Evolutionary conservation across 176 grass and related monocot species (phyloP).

Genomic region (Ananas comosus): DNA sequence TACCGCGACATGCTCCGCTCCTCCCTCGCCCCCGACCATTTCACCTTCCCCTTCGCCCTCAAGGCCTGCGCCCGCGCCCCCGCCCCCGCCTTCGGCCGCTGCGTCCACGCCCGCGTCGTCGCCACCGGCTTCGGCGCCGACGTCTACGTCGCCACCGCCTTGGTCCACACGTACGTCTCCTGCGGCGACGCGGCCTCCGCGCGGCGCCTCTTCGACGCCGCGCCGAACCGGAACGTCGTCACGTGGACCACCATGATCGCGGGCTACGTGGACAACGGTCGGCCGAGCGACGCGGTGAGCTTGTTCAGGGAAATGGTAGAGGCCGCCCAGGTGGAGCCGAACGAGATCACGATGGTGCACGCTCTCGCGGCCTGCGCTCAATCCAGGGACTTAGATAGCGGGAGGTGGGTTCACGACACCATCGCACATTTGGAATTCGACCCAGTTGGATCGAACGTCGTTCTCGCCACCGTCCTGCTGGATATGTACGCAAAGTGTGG

Average conservation of each 20-base stretch:
- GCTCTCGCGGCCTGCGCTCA: slow-evolving; percentile 27
- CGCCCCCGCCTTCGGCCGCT: neutral
- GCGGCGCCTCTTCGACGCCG: slow-evolving; percentile 10
- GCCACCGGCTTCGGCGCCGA: slow-evolving; percentile 24
- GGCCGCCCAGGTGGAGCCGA: slow-evolving; percentile 16
- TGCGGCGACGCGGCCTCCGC: slow-evolving; percentile 3
- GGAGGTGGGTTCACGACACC: slow-evolving; percentile 19
- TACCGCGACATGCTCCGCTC: slow-evolving; percentile 21
- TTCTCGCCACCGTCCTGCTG: slow-evolving; percentile 11
- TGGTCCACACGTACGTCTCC: slow-evolving; percentile 18
- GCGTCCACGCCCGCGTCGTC: slow-evolving; percentile 24
- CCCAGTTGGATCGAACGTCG: neutral
- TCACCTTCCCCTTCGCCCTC: slow-evolving; percentile 37
- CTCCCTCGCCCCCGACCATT: slow-evolving; percentile 21
- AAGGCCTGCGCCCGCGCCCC: slow-evolving; percentile 18
- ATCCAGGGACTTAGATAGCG: slow-evolving; percentile 26
- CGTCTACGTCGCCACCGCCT: slow-evolving; percentile 21
- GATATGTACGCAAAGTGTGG: slow-evolving; percentile 17
- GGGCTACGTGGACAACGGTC: slow-evolving; percentile 5
- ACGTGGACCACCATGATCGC: slow-evolving; percentile 42
- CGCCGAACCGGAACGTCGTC: slow-evolving; percentile 28
- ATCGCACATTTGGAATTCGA: slow-evolving; percentile 11
- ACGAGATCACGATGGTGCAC: slow-evolving; percentile 28
- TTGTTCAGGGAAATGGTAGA: slow-evolving; percentile 22
- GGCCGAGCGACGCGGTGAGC: slow-evolving; percentile 16